Evolutionary conservation across 2,329 filamentous ascomycete species (phyloP).

Genomic region (Colletotrichum cereale): DNA sequence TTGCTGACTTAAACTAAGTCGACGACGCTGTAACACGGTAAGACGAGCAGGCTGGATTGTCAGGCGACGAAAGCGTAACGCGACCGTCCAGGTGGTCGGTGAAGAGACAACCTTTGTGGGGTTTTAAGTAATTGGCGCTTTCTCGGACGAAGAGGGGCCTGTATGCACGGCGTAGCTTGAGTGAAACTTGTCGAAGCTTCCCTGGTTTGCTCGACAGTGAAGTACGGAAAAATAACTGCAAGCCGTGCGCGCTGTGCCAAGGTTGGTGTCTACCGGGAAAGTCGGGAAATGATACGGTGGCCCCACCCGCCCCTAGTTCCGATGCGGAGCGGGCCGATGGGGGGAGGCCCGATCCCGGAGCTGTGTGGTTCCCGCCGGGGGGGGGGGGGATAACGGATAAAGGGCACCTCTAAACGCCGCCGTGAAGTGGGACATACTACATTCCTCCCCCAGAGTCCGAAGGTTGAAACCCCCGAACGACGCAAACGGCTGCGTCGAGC

Average conservation of each 20-base stretch:
- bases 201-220: background rate
- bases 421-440: background rate
- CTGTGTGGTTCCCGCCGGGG: background rate
- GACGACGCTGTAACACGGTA: background rate
- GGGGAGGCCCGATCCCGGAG: conserved; percentile 33
- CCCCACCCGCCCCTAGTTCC: background rate
- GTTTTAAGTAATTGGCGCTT: background rate
- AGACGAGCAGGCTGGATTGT: background rate
- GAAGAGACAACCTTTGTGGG: background rate
- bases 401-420: too few species aligned
- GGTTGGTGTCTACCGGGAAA: background rate
- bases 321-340: conserved; percentile 21
- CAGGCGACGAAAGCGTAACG: background rate
- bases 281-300: conserved; percentile 1
- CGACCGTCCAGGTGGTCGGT: background rate
- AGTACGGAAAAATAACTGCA: background rate
- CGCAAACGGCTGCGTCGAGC: background rate
- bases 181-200: background rate
- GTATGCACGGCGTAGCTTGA: background rate
- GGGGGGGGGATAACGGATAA: background rate
- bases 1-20: too few species aligned
- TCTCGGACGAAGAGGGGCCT: background rate
- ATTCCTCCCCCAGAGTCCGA: background rate
- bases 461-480: background rate
- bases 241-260: background rate